Evolutionary conservation across 2,329 filamentous ascomycete species (phyloP).

Genomic region (Colletotrichum orchidophilum): DNA sequence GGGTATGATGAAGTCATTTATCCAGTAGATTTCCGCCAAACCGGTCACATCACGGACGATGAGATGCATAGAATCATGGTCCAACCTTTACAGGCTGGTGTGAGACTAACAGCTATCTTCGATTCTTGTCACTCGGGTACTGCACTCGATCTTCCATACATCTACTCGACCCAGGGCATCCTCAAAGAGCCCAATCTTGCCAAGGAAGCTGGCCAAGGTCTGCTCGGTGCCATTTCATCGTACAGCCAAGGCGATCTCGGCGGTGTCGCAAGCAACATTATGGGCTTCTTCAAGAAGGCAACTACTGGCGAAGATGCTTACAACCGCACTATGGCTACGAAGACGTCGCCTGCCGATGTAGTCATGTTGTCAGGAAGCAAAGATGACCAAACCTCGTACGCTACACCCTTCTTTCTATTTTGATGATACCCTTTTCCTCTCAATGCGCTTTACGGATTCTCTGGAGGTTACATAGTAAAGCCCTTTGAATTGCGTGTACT

Average conservation of each 20-base stretch:
- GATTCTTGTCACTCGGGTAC: conserved; percentile 75
- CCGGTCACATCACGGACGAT: conserved; percentile 85
- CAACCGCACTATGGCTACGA: conserved; percentile 83
- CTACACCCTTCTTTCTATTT: conserved; percentile 40
- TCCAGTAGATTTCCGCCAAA: conserved; percentile 81
- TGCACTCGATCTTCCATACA: conserved; percentile 72
- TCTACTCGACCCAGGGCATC: conserved; percentile 75
- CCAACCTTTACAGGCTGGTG: conserved; percentile 62
- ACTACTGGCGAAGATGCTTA: conserved; percentile 83
- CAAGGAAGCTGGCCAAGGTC: conserved; percentile 72
- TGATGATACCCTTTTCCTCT: conserved; percentile 25
- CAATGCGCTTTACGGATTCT: neutral
- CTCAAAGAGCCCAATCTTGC: conserved; percentile 75
- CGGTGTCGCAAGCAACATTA: conserved; percentile 81
- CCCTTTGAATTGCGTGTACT: neutral
- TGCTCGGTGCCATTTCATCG: conserved; percentile 67
- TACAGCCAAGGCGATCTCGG: conserved; percentile 79
- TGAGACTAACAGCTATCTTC: conserved; percentile 70
- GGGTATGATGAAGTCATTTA: conserved; percentile 88
- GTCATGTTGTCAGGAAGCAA: conserved; percentile 99
- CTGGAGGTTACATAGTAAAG: neutral
- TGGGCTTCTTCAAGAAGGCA: conserved; percentile 90
- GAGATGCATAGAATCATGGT: conserved; percentile 83
- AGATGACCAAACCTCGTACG: conserved; percentile 91
- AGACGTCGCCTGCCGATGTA: conserved; percentile 94